A percentile compares a stretch with the other conserved stretches of the same genome.
These are phyloP conservation scores for Vitis riparia DNA, from an alignment of 164 flowering plant genomes.

Conservation along the genomic window DNA sequence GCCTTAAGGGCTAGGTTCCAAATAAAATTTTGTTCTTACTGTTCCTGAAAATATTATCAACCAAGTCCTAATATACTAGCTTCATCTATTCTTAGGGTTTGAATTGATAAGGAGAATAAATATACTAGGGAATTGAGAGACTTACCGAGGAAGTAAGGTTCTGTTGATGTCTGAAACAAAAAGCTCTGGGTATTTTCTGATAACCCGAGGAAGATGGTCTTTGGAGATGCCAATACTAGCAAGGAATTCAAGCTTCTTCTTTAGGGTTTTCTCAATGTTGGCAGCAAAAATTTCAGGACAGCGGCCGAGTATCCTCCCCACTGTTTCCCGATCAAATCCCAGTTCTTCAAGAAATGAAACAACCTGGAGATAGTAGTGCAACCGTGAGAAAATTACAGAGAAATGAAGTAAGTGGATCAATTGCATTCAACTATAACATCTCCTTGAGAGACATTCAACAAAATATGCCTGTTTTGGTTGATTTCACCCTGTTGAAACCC, in stretches of 20 bases:
- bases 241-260: conserved; percentile 66
- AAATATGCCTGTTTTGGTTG: too few relatives aligned
- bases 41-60: too few relatives aligned
- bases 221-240: conserved; percentile 49
- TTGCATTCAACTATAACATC: too few relatives aligned
- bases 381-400: too few relatives aligned
- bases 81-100: background rate
- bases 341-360: conserved; percentile 62
- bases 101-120: background rate
- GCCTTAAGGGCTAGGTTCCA: too few relatives aligned
- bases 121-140: background rate
- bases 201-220: conserved; percentile 56
- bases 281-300: conserved; percentile 86
- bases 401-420: too few relatives aligned
- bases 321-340: conserved; percentile 61
- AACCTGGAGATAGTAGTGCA: conserved; percentile 42
- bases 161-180: conserved; percentile 62
- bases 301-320: conserved; percentile 56
- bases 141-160: conserved; percentile 73
- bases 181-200: conserved; percentile 84
- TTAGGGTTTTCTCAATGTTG: conserved; percentile 64
- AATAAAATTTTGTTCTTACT: too few relatives aligned
- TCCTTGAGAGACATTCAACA: too few relatives aligned
- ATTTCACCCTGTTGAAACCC: too few relatives aligned
- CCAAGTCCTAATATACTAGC: background rate